phyloP scores from a whole-genome alignment of 257 asterid genomes.

The Solanum dulcamara region DNA sequence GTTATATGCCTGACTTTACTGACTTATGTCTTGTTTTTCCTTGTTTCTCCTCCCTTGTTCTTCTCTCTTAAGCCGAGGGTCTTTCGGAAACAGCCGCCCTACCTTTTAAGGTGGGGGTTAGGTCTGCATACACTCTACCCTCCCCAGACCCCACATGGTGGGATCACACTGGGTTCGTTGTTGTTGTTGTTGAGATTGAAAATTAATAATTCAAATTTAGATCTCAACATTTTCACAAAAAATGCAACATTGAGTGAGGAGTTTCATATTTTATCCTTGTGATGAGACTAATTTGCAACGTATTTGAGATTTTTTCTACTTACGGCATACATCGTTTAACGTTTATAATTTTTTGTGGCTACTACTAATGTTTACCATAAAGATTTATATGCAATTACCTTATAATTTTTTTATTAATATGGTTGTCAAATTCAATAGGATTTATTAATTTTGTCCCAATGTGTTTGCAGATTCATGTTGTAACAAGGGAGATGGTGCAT shows the following conservation, averaged over 20 bases:
- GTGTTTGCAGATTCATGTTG: constrained; percentile 31
- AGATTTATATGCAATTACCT: not conserved
- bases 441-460: not conserved
- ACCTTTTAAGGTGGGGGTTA: no score
- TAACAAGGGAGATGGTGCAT: constrained; percentile 21
- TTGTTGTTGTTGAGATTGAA: no score
- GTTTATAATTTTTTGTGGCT: not conserved
- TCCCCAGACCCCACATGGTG: no score
- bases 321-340: not conserved
- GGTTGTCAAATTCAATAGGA: not conserved
- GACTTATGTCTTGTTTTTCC: no score
- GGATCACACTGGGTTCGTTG: no score
- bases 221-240: not conserved
- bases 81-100: no score
- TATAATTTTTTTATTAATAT: not conserved
- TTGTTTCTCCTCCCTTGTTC: no score
- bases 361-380: not conserved
- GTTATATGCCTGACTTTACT: no score
- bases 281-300: not conserved
- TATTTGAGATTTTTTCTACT: not conserved
- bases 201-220: not conserved
- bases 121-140: no score
- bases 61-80: no score
- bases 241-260: not conserved
- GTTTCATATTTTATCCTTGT: not conserved